Percentiles rank a stretch among this genome's conserved stretches.
Conservation (phyloP, 768 basidiomycete genomes). For the Kwoniella mangroviensis region DNA sequence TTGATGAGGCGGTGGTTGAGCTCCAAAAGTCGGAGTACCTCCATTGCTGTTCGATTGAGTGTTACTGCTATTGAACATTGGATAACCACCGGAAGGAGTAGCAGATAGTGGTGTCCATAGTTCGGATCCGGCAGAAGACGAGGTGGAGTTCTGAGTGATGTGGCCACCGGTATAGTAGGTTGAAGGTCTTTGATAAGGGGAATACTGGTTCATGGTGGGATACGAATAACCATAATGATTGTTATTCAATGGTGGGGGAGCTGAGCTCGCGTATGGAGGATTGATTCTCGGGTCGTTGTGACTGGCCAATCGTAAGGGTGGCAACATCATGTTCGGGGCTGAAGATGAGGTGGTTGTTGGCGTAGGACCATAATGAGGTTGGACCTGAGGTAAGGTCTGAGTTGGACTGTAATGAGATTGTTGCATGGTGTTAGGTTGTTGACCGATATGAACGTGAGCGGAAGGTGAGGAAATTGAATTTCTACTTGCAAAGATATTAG, state of each 20-base stretch:
- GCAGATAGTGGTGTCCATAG: slow-evolving; percentile 23
- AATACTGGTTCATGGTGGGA: not conserved
- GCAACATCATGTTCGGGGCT: slow-evolving; percentile 15
- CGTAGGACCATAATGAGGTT: slow-evolving; percentile 4
- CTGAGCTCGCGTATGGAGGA: slow-evolving; percentile 10
- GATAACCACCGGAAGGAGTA: slow-evolving; percentile 3
- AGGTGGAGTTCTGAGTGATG: slow-evolving; percentile 12
- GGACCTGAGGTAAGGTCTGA: slow-evolving; percentile 9
- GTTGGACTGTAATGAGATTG: slow-evolving; percentile 19
- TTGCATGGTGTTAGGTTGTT: not conserved
- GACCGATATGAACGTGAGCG: slow-evolving; percentile 6
- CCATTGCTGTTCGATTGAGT: not conserved
- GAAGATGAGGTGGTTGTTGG: not conserved
- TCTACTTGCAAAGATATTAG: not conserved
- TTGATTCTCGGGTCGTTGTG: slow-evolving; percentile 9
- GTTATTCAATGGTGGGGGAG: not conserved
- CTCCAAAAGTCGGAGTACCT: slow-evolving; percentile 5
- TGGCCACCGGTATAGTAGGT: slow-evolving; percentile 2
- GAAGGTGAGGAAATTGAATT: slow-evolving; percentile 8
- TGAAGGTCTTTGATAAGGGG: slow-evolving; percentile 1
- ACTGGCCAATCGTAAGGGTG: slow-evolving; percentile 14
- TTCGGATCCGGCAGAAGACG: slow-evolving; percentile 21
- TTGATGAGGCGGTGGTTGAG: not conserved
- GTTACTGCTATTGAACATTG: slow-evolving; percentile 1
- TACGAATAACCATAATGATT: slow-evolving; percentile 19